A percentile compares a stretch with the other conserved stretches of the same genome.
Conservation (phyloP, 1,139 yeast genomes). For the Pichia sp. region DNA sequence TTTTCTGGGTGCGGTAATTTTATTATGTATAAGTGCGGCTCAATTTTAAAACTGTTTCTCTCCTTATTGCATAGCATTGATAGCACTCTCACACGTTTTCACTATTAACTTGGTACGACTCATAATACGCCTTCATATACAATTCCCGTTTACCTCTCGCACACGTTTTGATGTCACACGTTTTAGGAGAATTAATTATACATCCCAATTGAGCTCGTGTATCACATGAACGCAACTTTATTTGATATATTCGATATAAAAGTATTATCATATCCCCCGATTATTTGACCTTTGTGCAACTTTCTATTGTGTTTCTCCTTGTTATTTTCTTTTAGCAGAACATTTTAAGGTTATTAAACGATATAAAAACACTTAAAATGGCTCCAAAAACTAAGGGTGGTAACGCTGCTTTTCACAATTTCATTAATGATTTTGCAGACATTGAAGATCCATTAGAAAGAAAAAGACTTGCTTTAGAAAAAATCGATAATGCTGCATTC, state of each 20-base stretch:
- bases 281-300: neutral
- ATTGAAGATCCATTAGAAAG: slow-evolving; percentile 83
- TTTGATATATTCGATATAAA: neutral
- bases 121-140: too few relatives aligned
- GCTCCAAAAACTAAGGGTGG: slow-evolving; percentile 53
- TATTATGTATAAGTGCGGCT: too few relatives aligned
- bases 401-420: slow-evolving; percentile 86
- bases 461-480: slow-evolving; percentile 82
- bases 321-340: neutral
- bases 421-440: slow-evolving; percentile 73
- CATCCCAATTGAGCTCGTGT: too few relatives aligned
- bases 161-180: too few relatives aligned
- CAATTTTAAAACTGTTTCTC: too few relatives aligned
- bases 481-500: slow-evolving; percentile 74
- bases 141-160: too few relatives aligned
- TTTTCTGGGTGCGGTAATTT: too few relatives aligned
- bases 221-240: too few relatives aligned
- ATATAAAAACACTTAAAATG: neutral
- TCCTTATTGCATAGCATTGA: too few relatives aligned
- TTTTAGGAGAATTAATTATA: too few relatives aligned
- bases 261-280: neutral
- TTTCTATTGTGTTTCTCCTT: neutral
- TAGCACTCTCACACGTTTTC: too few relatives aligned
- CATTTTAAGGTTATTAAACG: neutral
- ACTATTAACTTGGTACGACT: too few relatives aligned